Evolutionary conservation across 2,329 filamentous ascomycete species (phyloP), one percentile per base, ranked within the genome.

Genomic region (Seiridium unicorne): DNA sequence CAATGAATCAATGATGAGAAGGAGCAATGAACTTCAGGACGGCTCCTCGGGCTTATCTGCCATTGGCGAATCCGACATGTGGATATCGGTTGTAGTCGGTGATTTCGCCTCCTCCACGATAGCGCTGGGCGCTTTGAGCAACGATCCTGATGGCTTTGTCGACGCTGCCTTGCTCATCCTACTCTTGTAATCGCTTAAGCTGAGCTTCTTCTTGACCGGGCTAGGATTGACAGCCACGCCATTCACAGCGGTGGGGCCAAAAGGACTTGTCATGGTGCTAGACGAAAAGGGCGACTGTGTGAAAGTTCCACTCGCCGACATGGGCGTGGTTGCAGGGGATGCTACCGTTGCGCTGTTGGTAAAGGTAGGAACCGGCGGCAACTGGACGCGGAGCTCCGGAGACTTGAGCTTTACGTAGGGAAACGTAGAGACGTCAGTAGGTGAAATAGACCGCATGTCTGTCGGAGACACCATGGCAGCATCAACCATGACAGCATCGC

Each of bases 161-260:
- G 69, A 79, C 3, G 80, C 79, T 3, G 79, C 80, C 68, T 85
- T 87, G 67, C 81, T 83, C 55, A 83, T 77, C 63, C 82, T 84
- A 70, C 84, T 86, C 7, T 79, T 84, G 67, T 89, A 89, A 67
- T 89, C 87, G 66, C 85, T 89, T 2, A 89, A 71, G 63, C 84
- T 89, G 44, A 89, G 74, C 71, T 89, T 89, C 78, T 89, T 89
- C 73, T 88, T 88, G 38, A 86, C 76, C 2, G 87, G 86, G 63
- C 84, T 88, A 3, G 84, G 84, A 31, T 80, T 78, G 8, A 77
- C 77, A 5, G 70, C 71, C 7, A 76, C 65, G 11, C 81, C 78
- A 59, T 82, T 84, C 40, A 77, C 68, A 0, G 74, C 66, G 0
- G 77, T 63, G 5, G 76, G 68, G 3, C 49, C 68, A 57, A 85